Percentiles rank a stretch among this genome's conserved stretches.
These are phyloP conservation scores for Alnus rubra DNA, from an alignment of 306 rosid genomes.

Conservation along the genomic window DNA sequence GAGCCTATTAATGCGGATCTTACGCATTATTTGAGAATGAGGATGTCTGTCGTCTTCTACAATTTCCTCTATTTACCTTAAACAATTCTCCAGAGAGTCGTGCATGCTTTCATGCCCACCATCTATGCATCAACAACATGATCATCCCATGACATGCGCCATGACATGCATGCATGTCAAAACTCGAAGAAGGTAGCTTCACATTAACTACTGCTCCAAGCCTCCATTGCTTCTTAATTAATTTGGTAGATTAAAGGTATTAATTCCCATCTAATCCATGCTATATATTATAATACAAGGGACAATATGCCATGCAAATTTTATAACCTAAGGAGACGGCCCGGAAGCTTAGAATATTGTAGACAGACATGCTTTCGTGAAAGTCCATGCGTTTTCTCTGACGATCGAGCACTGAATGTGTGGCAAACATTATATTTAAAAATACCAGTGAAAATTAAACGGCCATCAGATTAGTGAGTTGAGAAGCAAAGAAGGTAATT, in stretches of 20 bases:
- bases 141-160: neutral
- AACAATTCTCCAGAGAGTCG: neutral
- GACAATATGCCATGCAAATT: conserved; percentile 20
- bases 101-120: neutral
- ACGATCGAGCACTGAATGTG: neutral
- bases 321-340: conserved; percentile 13
- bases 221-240: neutral
- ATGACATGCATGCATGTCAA: conserved; percentile 11
- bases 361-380: conserved; percentile 32
- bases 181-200: conserved; percentile 23
- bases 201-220: conserved; percentile 23
- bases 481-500: neutral
- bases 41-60: conserved; percentile 71
- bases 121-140: neutral
- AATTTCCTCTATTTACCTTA: neutral
- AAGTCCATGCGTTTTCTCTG: neutral
- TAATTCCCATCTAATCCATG: conserved; percentile 29
- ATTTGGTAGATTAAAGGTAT: conserved; percentile 35
- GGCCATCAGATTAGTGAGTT: neutral
- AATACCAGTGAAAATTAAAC: too few species aligned
- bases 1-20: conserved; percentile 74
- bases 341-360: conserved; percentile 25
- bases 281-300: conserved; percentile 22
- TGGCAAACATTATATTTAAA: too few species aligned
- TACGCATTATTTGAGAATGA: conserved; percentile 59